Base-by-base conservation (phyloP, 192 early-diverging fungal genomes). In the Entomortierella parvispora region DNA sequence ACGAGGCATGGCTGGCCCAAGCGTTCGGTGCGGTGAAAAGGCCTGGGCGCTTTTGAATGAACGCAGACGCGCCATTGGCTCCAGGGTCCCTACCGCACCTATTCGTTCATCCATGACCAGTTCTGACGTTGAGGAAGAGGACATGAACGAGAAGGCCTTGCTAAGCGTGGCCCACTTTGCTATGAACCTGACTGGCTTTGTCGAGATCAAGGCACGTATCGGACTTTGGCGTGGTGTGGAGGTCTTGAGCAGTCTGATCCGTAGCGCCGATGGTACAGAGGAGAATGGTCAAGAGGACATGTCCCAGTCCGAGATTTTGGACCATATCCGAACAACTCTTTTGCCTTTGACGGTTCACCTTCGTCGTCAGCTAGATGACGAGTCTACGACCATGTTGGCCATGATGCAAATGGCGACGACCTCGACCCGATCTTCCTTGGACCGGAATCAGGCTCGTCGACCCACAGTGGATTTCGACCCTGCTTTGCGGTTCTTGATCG, bases 161-260 rank as follows among this genome's bases (percentile, higher is more conserved):
- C 47, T 77, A 52, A 56, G 66, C 20, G 74, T 77, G 4, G 74
- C 74, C 12, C 58, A 50, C 22, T 77, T 77, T 46, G 74, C 74
- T 1, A 68, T 77, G 74, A 72, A 77, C 26, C 49, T 77, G n/a
- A 51, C 66, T 3, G 74, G 74, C 6, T 68, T 77, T 68, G 74
- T 77, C 4, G 65, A 77, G 33, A 68, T 77, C 55, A 77, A 77
- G 61, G 74, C 74, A 18, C 74, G 74, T 10, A 61, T 77, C 47
- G 74, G 74, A 4, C 42, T 77, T 23, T 77, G 74, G 74, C 74
- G 64, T 11, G 66, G 74, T 9, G 74, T 77, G 0, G 74, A 77
- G 48, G 74, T 44, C 2, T 15, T 77, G 33, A 67, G 64, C 53
- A 68, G 55, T 46, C 26, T 76, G 59, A 58, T 68, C 52, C 59